Evolutionary conservation across 805 yeast species (phyloP), one percentile per base, ranked within the genome.

Genomic region (Starmerella riodocensis): DNA sequence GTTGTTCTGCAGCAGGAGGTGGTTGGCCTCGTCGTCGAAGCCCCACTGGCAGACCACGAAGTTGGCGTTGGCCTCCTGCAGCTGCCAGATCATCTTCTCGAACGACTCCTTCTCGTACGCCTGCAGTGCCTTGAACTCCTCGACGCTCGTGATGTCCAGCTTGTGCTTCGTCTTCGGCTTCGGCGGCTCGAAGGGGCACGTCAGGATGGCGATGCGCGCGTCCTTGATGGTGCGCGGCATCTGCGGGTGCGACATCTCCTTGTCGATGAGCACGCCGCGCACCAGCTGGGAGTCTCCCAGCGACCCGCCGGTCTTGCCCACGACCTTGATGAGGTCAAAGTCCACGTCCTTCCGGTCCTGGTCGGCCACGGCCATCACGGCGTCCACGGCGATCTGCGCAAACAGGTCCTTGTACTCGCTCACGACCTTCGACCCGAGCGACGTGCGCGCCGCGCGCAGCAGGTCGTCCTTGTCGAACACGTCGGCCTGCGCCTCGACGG

Each of bases 151-250:
- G 48, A 88, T 88, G 59, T 88, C 94, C 53, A 88, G 70, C 70
- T 88, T 88, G 66, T 88, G 98, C 65, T 91, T 91, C 19, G 99
- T 91, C 67, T 91, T 91, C 51, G 99, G 99, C 65, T 91, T 91
- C 54, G 99, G 99, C 29, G 99, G 99, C 67, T 91, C 99, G 58
- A 91, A 91, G 53, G 99, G 97, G 66, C 97, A 88, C 2, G 99
- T 91, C 57, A 91, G 70, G 50, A 91, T 88, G 35, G 97, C 97
- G 45, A 91, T 70, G 59, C 82, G 84, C 48, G 84, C 93, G 60
- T 85, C 79, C 44, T 67, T 57, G 33, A 88, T 70, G 39, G 61
- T 59, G 56, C 83, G 83, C 37, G 94, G 91, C 98, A 91, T 91
- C 63, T 91, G 99, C 4, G 97, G 95, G 61, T 91, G 98, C 1